Conservation (phyloP, 1,139 yeast species). For the Kurtzmaniella quercitrusa region DNA sequence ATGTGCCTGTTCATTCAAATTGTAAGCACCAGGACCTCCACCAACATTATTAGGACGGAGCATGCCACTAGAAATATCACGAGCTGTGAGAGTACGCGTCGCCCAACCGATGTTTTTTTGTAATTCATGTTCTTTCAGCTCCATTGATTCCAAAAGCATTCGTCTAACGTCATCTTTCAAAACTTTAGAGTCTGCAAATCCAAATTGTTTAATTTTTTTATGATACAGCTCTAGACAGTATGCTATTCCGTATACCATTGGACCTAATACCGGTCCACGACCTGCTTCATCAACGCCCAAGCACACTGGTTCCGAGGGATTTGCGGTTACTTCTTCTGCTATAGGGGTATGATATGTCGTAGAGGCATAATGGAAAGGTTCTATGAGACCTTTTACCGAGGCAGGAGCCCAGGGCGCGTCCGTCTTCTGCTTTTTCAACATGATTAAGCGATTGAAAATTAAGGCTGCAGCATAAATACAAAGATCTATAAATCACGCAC, state of each 20-base stretch:
- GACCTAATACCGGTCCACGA: slow-evolving; percentile 94
- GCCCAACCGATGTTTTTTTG: slow-evolving; percentile 78
- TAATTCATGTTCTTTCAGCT: slow-evolving; percentile 42
- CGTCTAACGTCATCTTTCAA: slow-evolving; percentile 71
- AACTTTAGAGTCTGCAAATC: slow-evolving; percentile 91
- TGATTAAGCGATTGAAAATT: background rate
- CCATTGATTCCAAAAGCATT: slow-evolving; percentile 56
- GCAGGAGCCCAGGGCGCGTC: slow-evolving; percentile 26
- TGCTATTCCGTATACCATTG: slow-evolving; percentile 93
- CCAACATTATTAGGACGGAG: slow-evolving; percentile 41
- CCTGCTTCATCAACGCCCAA: slow-evolving; percentile 98
- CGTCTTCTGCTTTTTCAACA: slow-evolving; percentile 1
- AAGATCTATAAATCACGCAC: background rate
- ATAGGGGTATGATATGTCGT: slow-evolving; percentile 33
- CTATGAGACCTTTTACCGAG: slow-evolving; percentile 23
- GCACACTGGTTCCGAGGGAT: slow-evolving; percentile 31
- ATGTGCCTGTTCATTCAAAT: slow-evolving; percentile 93
- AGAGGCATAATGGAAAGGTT: slow-evolving; percentile 26
- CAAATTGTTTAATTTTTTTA: slow-evolving; percentile 50
- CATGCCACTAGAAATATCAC: slow-evolving; percentile 89
- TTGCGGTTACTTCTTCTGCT: slow-evolving; percentile 19
- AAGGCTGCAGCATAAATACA: background rate
- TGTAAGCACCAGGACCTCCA: slow-evolving; percentile 54
- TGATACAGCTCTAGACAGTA: slow-evolving; percentile 64
- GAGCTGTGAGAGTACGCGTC: slow-evolving; percentile 78